Percentiles rank a stretch among this genome's conserved stretches.
These are phyloP conservation scores for Ascochyta koolunga DNA, from an alignment of 2,329 filamentous ascomycete genomes.

Conservation along the genomic window DNA sequence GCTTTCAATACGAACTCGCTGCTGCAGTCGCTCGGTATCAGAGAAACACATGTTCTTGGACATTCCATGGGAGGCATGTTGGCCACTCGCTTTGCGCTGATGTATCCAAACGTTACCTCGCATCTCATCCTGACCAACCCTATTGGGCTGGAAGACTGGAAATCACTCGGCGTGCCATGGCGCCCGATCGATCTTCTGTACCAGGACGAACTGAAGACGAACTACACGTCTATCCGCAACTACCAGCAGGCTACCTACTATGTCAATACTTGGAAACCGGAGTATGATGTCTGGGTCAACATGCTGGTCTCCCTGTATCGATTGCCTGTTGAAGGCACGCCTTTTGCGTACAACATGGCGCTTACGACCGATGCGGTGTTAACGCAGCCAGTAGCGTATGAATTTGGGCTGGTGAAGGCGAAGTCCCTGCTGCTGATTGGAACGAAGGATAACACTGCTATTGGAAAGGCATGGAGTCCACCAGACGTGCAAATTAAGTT, in stretches of 20 bases:
- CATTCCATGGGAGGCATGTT: conserved; percentile 65
- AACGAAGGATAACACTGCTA: conserved; percentile 60
- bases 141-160: conserved; percentile 62
- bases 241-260: conserved; percentile 41
- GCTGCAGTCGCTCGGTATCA: conserved; percentile 53
- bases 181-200: conserved; percentile 26
- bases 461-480: conserved; percentile 59
- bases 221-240: conserved; percentile 32
- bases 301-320: conserved; percentile 62
- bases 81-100: conserved; percentile 57
- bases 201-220: conserved; percentile 27
- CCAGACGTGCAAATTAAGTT: conserved; percentile 40
- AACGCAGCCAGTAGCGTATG: conserved; percentile 59
- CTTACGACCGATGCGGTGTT: conserved; percentile 62
- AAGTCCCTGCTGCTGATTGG: conserved; percentile 59
- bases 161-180: conserved; percentile 36
- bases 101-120: conserved; percentile 54
- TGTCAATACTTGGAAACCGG: conserved; percentile 52
- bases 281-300: conserved; percentile 62
- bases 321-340: conserved; percentile 48
- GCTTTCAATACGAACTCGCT: conserved; percentile 59
- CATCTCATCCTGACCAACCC: conserved; percentile 59
- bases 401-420: conserved; percentile 55
- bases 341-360: conserved; percentile 57
- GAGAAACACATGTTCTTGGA: conserved; percentile 56